Evolutionary conservation across 148 eudicot species (phyloP).

Genomic region (Rhododendron molle): DNA sequence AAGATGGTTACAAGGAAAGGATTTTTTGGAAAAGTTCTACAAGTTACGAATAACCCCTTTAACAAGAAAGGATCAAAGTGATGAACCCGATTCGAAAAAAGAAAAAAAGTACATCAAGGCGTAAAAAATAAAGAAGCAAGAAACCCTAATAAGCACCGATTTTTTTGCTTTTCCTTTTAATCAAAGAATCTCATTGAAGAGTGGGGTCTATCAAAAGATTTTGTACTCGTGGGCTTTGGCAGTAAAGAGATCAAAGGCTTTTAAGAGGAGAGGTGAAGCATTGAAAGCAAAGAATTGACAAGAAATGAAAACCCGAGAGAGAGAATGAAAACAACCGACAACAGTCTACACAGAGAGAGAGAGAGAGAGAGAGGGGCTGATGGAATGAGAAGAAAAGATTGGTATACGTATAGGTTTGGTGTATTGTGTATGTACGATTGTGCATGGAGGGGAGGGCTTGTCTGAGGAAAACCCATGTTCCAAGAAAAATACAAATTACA

Average conservation of each 20-base stretch:
- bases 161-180: not conserved
- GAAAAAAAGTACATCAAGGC: slow-evolving; percentile 2
- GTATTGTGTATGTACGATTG: not conserved
- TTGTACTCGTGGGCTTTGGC: not conserved
- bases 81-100: not conserved
- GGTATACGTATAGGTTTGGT: not conserved
- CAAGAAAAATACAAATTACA: slow-evolving; percentile 1
- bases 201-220: slow-evolving; percentile 15
- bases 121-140: not conserved
- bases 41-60: slow-evolving; percentile 9
- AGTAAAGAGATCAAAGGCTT: slow-evolving; percentile 1
- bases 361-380: not conserved
- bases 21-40: not conserved
- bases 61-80: slow-evolving; percentile 15
- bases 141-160: slow-evolving; percentile 9
- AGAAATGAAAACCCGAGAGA: slow-evolving; percentile 5
- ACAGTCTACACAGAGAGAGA: not conserved
- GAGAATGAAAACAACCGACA: not conserved
- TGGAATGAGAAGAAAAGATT: not conserved
- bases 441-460: not conserved
- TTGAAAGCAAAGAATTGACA: not conserved
- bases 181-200: not conserved
- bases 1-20: not conserved
- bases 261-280: not conserved
- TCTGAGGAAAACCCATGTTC: slow-evolving; percentile 5